These are phyloP conservation scores for Scenedesmus sp. DNA, from an alignment of 163 green algal genomes.

Conservation along the genomic window DNA sequence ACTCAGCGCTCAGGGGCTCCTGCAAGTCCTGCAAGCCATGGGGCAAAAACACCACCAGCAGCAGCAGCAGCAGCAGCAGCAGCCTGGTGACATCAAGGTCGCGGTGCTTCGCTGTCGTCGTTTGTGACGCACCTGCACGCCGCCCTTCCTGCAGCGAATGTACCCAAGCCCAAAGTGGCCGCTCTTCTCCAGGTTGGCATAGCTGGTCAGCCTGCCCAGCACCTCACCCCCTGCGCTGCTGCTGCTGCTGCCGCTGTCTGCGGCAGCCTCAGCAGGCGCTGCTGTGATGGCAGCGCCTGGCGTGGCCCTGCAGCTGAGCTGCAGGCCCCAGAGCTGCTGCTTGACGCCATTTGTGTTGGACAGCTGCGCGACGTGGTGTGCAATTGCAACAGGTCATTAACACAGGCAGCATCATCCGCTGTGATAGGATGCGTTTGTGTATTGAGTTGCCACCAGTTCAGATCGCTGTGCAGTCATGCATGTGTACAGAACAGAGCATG, in stretches of 20 bases:
- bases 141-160: constrained; percentile 62
- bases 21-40: too few relatives aligned
- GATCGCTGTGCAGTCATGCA: too few relatives aligned
- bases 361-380: background rate
- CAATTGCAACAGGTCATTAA: background rate
- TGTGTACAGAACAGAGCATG: too few relatives aligned
- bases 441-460: too few relatives aligned
- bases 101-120: too few relatives aligned
- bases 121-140: constrained; percentile 19
- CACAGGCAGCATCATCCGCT: background rate
- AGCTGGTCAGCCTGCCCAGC: constrained; percentile 60
- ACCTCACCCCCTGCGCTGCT: constrained; percentile 12
- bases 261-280: background rate
- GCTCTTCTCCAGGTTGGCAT: constrained; percentile 54
- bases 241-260: constrained; percentile 29
- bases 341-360: constrained; percentile 66
- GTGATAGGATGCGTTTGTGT: too few relatives aligned
- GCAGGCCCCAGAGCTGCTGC: constrained; percentile 80
- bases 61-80: background rate
- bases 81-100: too few relatives aligned
- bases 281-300: constrained; percentile 62
- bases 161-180: constrained; percentile 68
- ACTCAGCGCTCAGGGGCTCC: too few relatives aligned
- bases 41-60: background rate
- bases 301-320: constrained; percentile 54